phyloP scores from a whole-genome alignment of 345 rosid species.

The Brassica carinata region DNA sequence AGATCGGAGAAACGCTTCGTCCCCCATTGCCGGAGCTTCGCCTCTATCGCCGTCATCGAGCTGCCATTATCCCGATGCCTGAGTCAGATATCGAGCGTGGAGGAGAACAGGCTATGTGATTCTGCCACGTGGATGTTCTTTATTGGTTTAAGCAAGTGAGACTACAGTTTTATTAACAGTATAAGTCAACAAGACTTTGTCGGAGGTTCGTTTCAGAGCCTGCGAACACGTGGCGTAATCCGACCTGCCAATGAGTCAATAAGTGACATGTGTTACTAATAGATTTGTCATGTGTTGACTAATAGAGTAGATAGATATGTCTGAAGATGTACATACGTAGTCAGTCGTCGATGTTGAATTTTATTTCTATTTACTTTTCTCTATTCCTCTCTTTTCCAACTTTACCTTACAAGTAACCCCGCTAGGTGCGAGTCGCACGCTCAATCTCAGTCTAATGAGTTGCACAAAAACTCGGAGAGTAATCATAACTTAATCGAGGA shows the following conservation, averaged over 20 bases:
- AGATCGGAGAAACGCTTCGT: conserved; percentile 47
- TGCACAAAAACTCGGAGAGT: no score
- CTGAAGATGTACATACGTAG: conserved; percentile 8
- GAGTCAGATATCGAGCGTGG: conserved; percentile 51
- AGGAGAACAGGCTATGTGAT: conserved; percentile 31
- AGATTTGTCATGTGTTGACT: not conserved
- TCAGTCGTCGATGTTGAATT: conserved; percentile 11
- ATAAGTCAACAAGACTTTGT: not conserved
- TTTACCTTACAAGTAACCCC: no score
- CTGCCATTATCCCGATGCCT: conserved; percentile 22
- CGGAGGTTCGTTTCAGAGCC: conserved; percentile 8
- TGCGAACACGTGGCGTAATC: conserved; percentile 28
- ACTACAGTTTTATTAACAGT: not conserved
- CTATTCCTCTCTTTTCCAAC: not conserved
- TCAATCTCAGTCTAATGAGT: no score
- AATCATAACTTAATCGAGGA: no score
- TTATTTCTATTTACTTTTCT: conserved; percentile 15
- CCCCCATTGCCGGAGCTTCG: conserved; percentile 35
- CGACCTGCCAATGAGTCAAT: not conserved
- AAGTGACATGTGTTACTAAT: not conserved
- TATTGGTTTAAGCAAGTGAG: not conserved
- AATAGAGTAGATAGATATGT: conserved; percentile 28
- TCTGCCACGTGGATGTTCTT: conserved; percentile 2
- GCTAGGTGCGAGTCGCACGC: no score
- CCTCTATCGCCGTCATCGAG: conserved; percentile 14